These are phyloP conservation scores for Triticum monococcum DNA, from an alignment of 176 grass and related monocot species.

Conservation along the genomic window DNA sequence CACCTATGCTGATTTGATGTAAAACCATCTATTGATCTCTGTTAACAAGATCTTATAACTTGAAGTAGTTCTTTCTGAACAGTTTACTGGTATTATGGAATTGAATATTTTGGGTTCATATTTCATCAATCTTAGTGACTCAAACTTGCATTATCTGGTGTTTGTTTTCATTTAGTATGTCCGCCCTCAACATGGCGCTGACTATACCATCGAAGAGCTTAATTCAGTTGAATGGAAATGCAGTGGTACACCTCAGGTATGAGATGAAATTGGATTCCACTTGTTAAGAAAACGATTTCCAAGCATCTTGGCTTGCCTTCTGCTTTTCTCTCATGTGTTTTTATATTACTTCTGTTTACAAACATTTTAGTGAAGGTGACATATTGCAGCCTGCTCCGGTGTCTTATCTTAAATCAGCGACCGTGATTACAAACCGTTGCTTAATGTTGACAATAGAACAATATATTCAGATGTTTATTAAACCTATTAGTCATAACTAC, in stretches of 20 bases:
- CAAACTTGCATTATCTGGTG: background rate
- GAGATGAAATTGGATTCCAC: conserved; percentile 10
- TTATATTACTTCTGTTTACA: background rate
- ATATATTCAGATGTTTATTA: background rate
- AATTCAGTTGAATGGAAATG: conserved; percentile 73
- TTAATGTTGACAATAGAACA: conserved; percentile 2
- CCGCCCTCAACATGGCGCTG: conserved; percentile 59
- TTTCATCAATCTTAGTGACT: background rate
- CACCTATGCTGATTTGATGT: background rate
- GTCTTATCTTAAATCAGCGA: background rate
- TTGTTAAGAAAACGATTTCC: background rate
- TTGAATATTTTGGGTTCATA: background rate
- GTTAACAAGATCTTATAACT: background rate
- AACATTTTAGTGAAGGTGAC: background rate
- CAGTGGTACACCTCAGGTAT: conserved; percentile 72
- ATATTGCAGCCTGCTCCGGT: background rate
- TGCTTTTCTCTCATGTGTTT: background rate
- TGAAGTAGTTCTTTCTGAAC: background rate
- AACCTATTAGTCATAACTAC: background rate
- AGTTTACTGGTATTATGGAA: background rate
- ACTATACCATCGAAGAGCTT: conserved; percentile 59
- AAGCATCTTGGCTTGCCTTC: background rate
- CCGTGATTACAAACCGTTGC: background rate
- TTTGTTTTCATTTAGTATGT: conserved; percentile 40
- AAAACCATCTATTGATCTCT: background rate